phyloP scores from a whole-genome alignment of 768 basidiomycete species.

The Coprinellus micaceus region DNA sequence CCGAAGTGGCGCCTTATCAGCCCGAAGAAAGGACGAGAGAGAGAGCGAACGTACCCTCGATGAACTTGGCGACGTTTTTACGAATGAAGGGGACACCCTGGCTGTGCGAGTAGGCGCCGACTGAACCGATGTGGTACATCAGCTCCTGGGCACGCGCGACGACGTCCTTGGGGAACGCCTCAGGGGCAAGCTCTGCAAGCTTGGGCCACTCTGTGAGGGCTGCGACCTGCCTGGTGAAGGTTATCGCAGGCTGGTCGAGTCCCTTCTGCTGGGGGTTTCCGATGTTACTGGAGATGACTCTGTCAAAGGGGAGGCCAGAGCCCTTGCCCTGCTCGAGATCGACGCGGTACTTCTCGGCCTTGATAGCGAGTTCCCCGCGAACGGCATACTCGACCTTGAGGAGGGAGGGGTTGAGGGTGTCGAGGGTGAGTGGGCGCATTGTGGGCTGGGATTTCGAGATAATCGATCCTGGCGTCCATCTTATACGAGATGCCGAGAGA shows the following conservation, averaged over 20 bases:
- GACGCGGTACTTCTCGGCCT: slow-evolving; percentile 79
- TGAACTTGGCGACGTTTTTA: slow-evolving; percentile 84
- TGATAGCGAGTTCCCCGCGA: slow-evolving; percentile 93
- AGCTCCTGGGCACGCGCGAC: slow-evolving; percentile 79
- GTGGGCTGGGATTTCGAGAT: slow-evolving; percentile 6
- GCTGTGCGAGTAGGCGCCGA: slow-evolving; percentile 94
- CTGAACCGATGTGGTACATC: slow-evolving; percentile 81
- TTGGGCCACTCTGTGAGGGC: slow-evolving; percentile 91
- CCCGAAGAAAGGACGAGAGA: slow-evolving; percentile 6
- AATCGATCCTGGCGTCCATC: not conserved
- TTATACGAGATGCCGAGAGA: not conserved
- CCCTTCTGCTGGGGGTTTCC: slow-evolving; percentile 98
- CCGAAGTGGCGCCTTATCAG: not conserved
- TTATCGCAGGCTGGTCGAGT: slow-evolving; percentile 88
- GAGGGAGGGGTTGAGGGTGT: slow-evolving; percentile 79
- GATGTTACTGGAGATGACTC: slow-evolving; percentile 92
- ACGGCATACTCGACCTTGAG: slow-evolving; percentile 94
- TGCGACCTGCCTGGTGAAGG: slow-evolving; percentile 89
- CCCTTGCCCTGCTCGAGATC: slow-evolving; percentile 56
- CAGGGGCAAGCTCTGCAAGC: slow-evolving; percentile 69
- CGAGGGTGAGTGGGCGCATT: slow-evolving; percentile 61
- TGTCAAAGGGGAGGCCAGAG: slow-evolving; percentile 74
- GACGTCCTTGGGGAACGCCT: slow-evolving; percentile 83
- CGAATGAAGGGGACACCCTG: slow-evolving; percentile 91
- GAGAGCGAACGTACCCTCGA: slow-evolving; percentile 55